Evolutionary conservation across 108 stramenopile genomes (phyloP), one percentile per base, ranked within the genome.

Genomic region (Cylindrotheca closterium): DNA sequence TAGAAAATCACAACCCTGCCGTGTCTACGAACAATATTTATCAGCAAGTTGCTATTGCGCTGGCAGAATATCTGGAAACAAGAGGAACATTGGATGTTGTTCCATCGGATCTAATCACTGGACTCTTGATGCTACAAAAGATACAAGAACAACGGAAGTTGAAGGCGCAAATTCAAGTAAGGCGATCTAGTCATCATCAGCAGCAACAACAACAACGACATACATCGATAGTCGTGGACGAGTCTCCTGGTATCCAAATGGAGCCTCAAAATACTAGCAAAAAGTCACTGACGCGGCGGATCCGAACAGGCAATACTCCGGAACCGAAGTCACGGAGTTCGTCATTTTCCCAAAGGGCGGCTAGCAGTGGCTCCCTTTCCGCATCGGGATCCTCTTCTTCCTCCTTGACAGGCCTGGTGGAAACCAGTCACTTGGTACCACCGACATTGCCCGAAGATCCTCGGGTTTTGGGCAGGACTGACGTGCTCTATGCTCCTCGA

Each of bases 21-120:
- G 52, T 45, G 58, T 63, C 49, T 8, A 53, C 47, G 7, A 32
- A 37, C 34, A 67, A 60, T 30, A 32, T 45, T 55, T 88, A 87
- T 70, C 75, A 63, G 18, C 84, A 88, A 58, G 82, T 91, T 0
- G 86, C 93, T 1, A 65, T 81, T 27, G 89, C 87, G 7, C 48
- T 95, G 68, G 80, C 94, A 18, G 89, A 92, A 60, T 95, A 92
- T 70, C 70, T 92, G 25, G 87, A 89, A 34, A 86, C 86, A 21
- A 66, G 74, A 33, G 94, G 88, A 8, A 70, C 65, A 0, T 62
- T 95, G 23, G 91, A 92, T 64, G 71, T 95, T 18, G 91, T 92
- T 17, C 94, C 94, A 1, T 76, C 79, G 24, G 94, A 95, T 67
- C 58, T 95, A 7, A 84, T 77, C 3, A 76, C 87, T 18, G 91